Conservation (phyloP, 192 early-diverging fungal genomes). For the Linnemannia schmuckeri region DNA sequence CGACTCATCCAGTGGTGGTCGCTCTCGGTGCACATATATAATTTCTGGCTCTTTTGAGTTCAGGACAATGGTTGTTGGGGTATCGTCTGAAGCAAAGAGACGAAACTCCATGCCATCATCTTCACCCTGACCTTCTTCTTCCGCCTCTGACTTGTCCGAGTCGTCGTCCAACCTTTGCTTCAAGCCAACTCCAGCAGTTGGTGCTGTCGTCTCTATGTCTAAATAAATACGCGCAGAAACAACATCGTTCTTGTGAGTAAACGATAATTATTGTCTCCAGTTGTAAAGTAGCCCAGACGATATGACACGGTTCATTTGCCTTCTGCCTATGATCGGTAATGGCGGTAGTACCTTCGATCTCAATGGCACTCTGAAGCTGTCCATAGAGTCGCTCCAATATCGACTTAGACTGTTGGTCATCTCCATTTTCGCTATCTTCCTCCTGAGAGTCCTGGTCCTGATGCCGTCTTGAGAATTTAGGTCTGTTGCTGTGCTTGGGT, state of each 20-base stretch:
- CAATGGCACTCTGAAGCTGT: conserved; percentile 31
- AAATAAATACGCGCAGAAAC: neutral
- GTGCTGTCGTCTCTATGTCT: conserved; percentile 2
- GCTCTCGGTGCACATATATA: conserved; percentile 13
- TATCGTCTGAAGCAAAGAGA: conserved; percentile 44
- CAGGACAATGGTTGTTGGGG: conserved; percentile 25
- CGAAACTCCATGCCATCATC: conserved; percentile 39
- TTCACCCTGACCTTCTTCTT: conserved; percentile 8
- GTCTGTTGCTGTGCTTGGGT: neutral
- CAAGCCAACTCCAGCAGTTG: neutral
- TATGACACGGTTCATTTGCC: neutral
- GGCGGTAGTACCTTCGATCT: conserved; percentile 26
- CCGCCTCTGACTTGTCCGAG: neutral
- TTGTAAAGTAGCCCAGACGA: too few relatives aligned
- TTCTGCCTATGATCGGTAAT: neutral
- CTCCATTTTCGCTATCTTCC: conserved; percentile 19
- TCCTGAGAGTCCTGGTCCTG: neutral
- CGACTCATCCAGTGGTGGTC: conserved; percentile 29
- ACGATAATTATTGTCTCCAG: neutral
- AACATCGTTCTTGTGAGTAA: neutral
- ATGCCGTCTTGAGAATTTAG: neutral
- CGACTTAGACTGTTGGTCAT: conserved; percentile 19
- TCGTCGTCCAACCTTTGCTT: neutral
- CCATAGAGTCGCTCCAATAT: conserved; percentile 40
- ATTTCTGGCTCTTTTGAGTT: conserved; percentile 15